Percentiles rank a stretch among this genome's conserved stretches.
Evolutionary conservation across 495 filamentous ascomycete genomes (phyloP).

Genomic region (Entonaema liquescens): DNA sequence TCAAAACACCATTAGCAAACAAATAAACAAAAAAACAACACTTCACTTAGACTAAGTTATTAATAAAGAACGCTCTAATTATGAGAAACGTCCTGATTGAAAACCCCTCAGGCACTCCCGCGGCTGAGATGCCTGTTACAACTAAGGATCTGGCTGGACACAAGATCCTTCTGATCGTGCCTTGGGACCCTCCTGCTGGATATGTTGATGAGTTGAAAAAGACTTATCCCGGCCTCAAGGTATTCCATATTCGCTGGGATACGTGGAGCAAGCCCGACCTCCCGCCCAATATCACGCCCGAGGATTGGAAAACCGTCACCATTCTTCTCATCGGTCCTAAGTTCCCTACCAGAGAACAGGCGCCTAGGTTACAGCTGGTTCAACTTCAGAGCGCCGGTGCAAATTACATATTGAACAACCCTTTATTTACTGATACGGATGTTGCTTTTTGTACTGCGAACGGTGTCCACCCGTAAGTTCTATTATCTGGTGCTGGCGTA

Average conservation of each 20-base stretch:
- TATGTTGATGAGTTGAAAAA: slow-evolving; percentile 55
- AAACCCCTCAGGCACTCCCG: slow-evolving; percentile 28
- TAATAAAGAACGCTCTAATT: neutral
- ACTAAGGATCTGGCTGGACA: slow-evolving; percentile 56
- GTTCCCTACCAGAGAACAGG: slow-evolving; percentile 57
- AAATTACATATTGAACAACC: slow-evolving; percentile 69
- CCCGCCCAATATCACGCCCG: slow-evolving; percentile 19
- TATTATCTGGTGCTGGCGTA: neutral
- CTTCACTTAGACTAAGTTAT: slow-evolving; percentile 4
- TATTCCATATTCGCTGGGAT: slow-evolving; percentile 45
- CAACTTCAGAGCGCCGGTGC: slow-evolving; percentile 80
- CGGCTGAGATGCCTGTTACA: slow-evolving; percentile 7
- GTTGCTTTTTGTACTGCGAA: slow-evolving; percentile 75
- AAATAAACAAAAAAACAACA: neutral
- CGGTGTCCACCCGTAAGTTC: slow-evolving; percentile 41
- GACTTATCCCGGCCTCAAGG: slow-evolving; percentile 62
- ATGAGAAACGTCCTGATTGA: slow-evolving; percentile 35
- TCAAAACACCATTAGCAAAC: slow-evolving; percentile 1
- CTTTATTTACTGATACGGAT: slow-evolving; percentile 69
- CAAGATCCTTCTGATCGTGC: slow-evolving; percentile 58
- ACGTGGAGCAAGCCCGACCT: slow-evolving; percentile 12
- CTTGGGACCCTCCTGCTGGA: slow-evolving; percentile 50
- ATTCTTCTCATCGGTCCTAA: slow-evolving; percentile 67
- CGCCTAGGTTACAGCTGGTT: slow-evolving; percentile 70
- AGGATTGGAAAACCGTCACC: slow-evolving; percentile 66